These are phyloP conservation scores for Orbilia quercus DNA, from an alignment of 2,329 filamentous ascomycete species.

Conservation along the genomic window DNA sequence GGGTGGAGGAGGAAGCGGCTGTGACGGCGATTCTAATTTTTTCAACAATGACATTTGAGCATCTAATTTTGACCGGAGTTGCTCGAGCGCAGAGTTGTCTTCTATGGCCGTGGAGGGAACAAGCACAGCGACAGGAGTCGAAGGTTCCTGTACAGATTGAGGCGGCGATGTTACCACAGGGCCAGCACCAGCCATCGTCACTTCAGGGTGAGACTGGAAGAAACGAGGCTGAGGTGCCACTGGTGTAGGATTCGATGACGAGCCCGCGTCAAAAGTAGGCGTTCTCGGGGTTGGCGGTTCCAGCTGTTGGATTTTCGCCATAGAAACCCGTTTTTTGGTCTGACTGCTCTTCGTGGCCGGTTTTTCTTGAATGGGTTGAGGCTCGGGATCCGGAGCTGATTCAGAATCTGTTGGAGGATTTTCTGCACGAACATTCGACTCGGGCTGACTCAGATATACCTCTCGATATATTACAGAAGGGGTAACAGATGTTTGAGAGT, in stretches of 20 bases:
- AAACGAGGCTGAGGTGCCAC: conserved; percentile 27
- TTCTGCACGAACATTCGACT: conserved; percentile 38
- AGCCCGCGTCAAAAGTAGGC: not conserved
- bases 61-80: conserved; percentile 28
- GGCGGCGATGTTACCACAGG: conserved; percentile 2
- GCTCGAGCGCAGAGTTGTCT: conserved; percentile 10
- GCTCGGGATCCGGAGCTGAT: not conserved
- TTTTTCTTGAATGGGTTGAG: not conserved
- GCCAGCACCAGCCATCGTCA: conserved; percentile 25
- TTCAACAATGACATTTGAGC: conserved; percentile 32
- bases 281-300: conserved; percentile 2
- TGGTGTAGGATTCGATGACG: conserved; percentile 4
- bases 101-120: not conserved
- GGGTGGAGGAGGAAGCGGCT: conserved; percentile 1
- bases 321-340: conserved; percentile 34
- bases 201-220: conserved; percentile 10
- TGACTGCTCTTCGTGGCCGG: not conserved
- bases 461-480: conserved; percentile 49
- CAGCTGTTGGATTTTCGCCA: conserved; percentile 2
- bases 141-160: conserved; percentile 2
- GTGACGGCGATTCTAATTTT: conserved; percentile 14
- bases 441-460: conserved; percentile 22
- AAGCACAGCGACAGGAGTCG: not conserved
- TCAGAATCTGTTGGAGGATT: not conserved
- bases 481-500: conserved; percentile 29